Base-by-base conservation (phyloP, 768 basidiomycete species). In the Kwoniella shandongensis region DNA sequence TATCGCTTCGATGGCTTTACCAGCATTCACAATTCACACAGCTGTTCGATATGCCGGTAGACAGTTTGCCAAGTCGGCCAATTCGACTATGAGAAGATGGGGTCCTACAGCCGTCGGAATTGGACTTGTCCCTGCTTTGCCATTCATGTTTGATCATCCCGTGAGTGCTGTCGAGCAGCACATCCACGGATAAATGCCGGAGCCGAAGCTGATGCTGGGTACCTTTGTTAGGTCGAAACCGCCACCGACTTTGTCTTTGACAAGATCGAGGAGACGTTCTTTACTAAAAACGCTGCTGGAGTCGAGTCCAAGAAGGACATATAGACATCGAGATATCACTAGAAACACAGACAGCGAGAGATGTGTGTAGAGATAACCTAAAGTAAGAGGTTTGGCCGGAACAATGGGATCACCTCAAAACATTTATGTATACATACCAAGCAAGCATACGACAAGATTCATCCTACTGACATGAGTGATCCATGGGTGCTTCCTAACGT, bases 21-120 rank as follows among this genome's bases (percentile, higher is more conserved):
- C 77, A 1, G 75, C 77, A 6, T 73, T 76, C 57, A 77, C 77
- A 7, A 76, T 78, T 41, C 77, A 78, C 60, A 68, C 73, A 0
- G 72, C 73, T 13, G 77, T 78, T 25, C 69, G 61, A 39, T 61
- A 75, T 23, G 60, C 69, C 6, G 66, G 71, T 5, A 71, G 65
- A 50, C 67, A 65, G n/a, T 75, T 76, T 50, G 60, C 62, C 5
- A 75, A 71, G 45, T 61, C 51, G n/a, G 55, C 58, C 17, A 75
- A 68, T 44, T 60, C 67, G 0, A 59, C 67, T 17, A 38, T 76
- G 18, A 69, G 63, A 42, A 57, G 66, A 18, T 78, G 77, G 77
- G 77, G 76, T 22, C 74, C 77, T 11, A 76, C 76, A 3, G 55
- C 59, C 2, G 68, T 70, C 15, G 73, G 71, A 27, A 69, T 73